Evolutionary conservation across 805 yeast genomes (phyloP).

Genomic region (Blastobotrys parvus): DNA sequence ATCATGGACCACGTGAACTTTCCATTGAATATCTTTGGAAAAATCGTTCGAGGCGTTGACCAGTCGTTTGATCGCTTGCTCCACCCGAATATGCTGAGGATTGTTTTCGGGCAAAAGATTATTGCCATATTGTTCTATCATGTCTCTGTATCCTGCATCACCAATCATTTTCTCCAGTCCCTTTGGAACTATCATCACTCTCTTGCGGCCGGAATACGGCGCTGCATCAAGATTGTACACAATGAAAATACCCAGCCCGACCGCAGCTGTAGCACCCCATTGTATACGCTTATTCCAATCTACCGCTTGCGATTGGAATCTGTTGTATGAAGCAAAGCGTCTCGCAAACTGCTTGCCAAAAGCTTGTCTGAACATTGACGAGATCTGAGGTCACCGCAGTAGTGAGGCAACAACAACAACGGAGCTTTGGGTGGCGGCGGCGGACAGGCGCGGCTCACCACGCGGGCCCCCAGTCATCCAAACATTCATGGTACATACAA

Average conservation of each 20-base stretch:
- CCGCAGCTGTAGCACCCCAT: slow-evolving; percentile 27
- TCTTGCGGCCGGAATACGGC: slow-evolving; percentile 64
- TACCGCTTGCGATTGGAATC: slow-evolving; percentile 22
- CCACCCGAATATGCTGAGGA: slow-evolving; percentile 51
- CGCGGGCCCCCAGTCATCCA: too few species aligned
- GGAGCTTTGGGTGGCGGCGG: too few species aligned
- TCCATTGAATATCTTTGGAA: slow-evolving; percentile 46
- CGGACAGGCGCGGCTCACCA: too few species aligned
- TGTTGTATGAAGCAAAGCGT: slow-evolving; percentile 33
- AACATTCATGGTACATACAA: too few species aligned
- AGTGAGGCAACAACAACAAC: too few species aligned
- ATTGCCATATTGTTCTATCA: slow-evolving; percentile 45
- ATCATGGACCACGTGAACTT: slow-evolving; percentile 68
- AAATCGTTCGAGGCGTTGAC: slow-evolving; percentile 32
- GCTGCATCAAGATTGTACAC: slow-evolving; percentile 62
- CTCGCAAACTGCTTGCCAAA: slow-evolving; percentile 1
- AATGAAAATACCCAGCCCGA: slow-evolving; percentile 26
- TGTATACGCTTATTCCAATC: slow-evolving; percentile 9
- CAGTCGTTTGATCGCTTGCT: slow-evolving; percentile 54
- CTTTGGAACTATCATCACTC: slow-evolving; percentile 66
- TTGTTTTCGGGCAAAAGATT: slow-evolving; percentile 53
- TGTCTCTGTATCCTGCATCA: slow-evolving; percentile 50
- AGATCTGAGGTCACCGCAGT: too few species aligned
- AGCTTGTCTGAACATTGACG: too few species aligned
- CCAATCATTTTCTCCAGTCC: slow-evolving; percentile 60